Base-by-base conservation (phyloP, 2,329 filamentous ascomycete genomes). In the Talaromyces sp. region DNA sequence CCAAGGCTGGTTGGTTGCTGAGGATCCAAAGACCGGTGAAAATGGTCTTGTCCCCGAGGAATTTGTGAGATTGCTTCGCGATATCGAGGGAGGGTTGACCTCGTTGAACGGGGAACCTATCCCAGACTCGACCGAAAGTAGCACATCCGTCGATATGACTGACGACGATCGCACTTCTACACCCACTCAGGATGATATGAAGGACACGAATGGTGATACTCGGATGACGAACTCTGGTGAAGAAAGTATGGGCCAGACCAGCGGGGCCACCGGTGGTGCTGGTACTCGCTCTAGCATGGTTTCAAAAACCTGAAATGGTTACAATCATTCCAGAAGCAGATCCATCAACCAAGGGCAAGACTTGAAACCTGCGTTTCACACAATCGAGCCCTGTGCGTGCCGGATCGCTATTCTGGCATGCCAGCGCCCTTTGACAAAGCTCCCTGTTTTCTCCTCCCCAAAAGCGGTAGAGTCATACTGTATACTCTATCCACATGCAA, bases 1-100 rank as follows among this genome's bases (percentile, higher is more conserved):
- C 14, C 91, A 97, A 74, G 94, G 94, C 50, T 99, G 94, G 94
- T 81, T 99, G 47, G 94, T 99, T 20, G 94, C 94, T 3, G 90
- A 97, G 75, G 94, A 99, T 67, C 92, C 93, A 11, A 92, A 91
- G 72, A 97, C 91, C 1, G 91, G 84, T 2, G 94, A 99, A 75
- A 96, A 91, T 66, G 94, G 94, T 1, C 81, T 99, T 32, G 94
- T 99, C 1, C 94, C 94, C 0, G 94, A 99, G 73, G 92, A 95
- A 72, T 99, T 97, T 69, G 94, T 99, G 37, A 86, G 94, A 14
- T 79, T 99, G 41, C 81, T 99, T 55, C 86, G 91, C 43, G 91
- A 97, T 66, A 97, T 97, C 50, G 91, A 97, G 71, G 92, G 92
- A 17, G 93, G 91, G 30, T 86, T 92, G 78, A 88, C 83, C 56